Base-by-base conservation (phyloP, 805 yeast species). In the Suhomyces faveliae region DNA sequence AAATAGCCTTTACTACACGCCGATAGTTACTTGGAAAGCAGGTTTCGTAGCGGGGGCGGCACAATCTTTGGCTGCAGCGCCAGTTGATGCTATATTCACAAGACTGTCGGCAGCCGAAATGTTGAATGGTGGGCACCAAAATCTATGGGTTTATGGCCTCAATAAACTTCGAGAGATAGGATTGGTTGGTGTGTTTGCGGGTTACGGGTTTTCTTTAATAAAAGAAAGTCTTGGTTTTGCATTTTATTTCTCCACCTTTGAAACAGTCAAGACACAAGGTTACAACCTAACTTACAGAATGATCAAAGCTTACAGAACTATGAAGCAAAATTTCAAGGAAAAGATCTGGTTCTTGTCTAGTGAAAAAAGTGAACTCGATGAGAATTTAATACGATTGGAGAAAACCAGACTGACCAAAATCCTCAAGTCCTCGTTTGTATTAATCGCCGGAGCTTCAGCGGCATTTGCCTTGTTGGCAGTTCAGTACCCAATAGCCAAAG, bases 61-160 rank as follows among this genome's bases (percentile, higher is more conserved):
- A 20, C 96, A 94, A 57, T 86, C 96, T n/a, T 68, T 89, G 13
- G 91, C 89, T 0, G 96, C 96, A 1, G 92, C 97, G 1, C 98
- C 98, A 0, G 75, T 92, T 4, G 97, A 92, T 66, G 96, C 97
- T 6, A 81, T 92, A 3, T 87, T 85, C 59, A 81, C 96, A 1
- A 75, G 97, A 54, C 87, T 91, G 53, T 77, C 83, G 1, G 84
- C 89, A 4, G 79, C 85, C 9, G 96, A 89, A 54, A 68, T 91
- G 45, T 66, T 89, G 12, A 76, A 78, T 45, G 87, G 89, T 5
- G 58, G 77, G 25, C 84, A 87, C 64, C 79, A 79, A 49, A 85
- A 85, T 49, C 63, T 91, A 48, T 89, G 97, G 95, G 67, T 68
- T 21, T 92, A 89, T 64, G 90, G 92, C 0, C 62, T 77, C 22